Evolutionary conservation across 1,139 yeast genomes (phyloP).

Genomic region (Scheffersomyces illinoinensis): DNA sequence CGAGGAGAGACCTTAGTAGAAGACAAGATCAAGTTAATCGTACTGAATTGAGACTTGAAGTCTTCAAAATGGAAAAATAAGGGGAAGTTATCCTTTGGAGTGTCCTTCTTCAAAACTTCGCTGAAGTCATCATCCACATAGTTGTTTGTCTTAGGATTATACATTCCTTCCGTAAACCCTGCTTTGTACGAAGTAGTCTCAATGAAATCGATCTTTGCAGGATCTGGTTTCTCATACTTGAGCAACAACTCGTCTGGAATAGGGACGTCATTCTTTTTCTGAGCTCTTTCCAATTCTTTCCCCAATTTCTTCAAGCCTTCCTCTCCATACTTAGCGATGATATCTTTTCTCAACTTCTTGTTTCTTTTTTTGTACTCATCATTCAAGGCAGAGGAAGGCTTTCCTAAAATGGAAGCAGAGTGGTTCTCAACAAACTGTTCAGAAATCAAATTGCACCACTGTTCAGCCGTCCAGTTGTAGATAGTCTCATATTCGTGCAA

Average conservation of each 20-base stretch:
- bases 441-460: slow-evolving; percentile 65
- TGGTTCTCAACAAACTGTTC: slow-evolving; percentile 61
- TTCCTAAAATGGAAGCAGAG: slow-evolving; percentile 73
- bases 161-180: slow-evolving; percentile 29
- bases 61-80: slow-evolving; percentile 78
- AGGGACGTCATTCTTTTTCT: slow-evolving; percentile 63
- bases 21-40: slow-evolving; percentile 66
- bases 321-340: slow-evolving; percentile 55
- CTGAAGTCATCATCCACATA: slow-evolving; percentile 27
- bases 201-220: slow-evolving; percentile 72
- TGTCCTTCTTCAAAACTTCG: slow-evolving; percentile 32
- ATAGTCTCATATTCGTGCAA: slow-evolving; percentile 63
- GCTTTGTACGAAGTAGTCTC: slow-evolving; percentile 62
- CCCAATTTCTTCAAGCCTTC: slow-evolving; percentile 59
- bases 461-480: slow-evolving; percentile 56
- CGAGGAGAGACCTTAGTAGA: slow-evolving; percentile 58
- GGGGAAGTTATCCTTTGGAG: slow-evolving; percentile 52
- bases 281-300: slow-evolving; percentile 58
- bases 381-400: slow-evolving; percentile 70
- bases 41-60: slow-evolving; percentile 76
- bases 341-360: slow-evolving; percentile 47
- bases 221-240: slow-evolving; percentile 70
- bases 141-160: slow-evolving; percentile 12
- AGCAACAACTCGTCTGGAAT: slow-evolving; percentile 71
- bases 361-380: slow-evolving; percentile 52